Percentiles rank a stretch among this genome's conserved stretches.
These are phyloP conservation scores for Cucumis hystrix DNA, from an alignment of 306 rosid genomes.

Conservation along the genomic window DNA sequence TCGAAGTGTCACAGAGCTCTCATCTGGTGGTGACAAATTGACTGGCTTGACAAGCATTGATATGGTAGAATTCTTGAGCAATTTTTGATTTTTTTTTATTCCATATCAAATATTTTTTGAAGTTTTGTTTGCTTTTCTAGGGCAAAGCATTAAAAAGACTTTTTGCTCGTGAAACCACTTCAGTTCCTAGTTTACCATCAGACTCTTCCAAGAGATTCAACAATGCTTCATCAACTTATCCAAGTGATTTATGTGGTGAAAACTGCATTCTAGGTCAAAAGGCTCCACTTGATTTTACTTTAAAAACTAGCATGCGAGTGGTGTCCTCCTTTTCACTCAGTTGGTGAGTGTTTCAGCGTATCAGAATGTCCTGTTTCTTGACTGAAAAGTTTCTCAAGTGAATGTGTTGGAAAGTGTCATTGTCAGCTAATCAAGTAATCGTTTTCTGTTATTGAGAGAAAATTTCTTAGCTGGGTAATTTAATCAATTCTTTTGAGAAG, in stretches of 20 bases:
- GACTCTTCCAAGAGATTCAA: slow-evolving; percentile 25
- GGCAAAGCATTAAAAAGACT: slow-evolving; percentile 83
- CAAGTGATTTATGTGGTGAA: slow-evolving; percentile 31
- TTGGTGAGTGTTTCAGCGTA: slow-evolving; percentile 30
- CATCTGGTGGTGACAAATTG: slow-evolving; percentile 40
- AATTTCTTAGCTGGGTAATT: neutral
- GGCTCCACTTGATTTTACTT: slow-evolving; percentile 83
- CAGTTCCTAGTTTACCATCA: slow-evolving; percentile 23
- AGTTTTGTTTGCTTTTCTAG: slow-evolving; percentile 19
- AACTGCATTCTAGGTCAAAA: slow-evolving; percentile 43
- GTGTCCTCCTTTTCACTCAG: slow-evolving; percentile 41
- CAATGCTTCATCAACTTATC: slow-evolving; percentile 22
- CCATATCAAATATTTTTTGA: neutral
- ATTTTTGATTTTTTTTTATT: neutral
- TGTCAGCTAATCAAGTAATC: neutral
- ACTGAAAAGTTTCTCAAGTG: neutral
- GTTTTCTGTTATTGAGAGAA: neutral
- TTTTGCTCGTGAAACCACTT: slow-evolving; percentile 25
- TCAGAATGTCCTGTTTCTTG: neutral
- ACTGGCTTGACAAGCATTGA: slow-evolving; percentile 47
- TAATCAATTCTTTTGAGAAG: neutral
- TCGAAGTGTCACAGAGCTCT: slow-evolving; percentile 68
- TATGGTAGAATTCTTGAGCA: slow-evolving; percentile 39
- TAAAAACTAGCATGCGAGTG: slow-evolving; percentile 66
- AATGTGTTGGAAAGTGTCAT: neutral